These are phyloP conservation scores for Tetracentron sinense DNA, from an alignment of 164 flowering plant species.

Conservation along the genomic window DNA sequence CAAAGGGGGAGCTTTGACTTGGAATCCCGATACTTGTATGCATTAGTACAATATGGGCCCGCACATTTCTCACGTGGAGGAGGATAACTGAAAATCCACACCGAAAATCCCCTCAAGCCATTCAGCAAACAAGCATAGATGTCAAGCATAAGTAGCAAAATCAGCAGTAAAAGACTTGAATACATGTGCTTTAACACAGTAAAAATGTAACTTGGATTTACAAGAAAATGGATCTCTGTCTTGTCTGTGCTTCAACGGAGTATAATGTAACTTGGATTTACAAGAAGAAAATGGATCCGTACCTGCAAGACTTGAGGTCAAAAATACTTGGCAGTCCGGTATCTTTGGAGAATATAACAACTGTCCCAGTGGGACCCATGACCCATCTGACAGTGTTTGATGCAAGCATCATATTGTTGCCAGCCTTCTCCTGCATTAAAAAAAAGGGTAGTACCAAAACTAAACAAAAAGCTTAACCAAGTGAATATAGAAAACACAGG, in stretches of 20 bases:
- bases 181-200: too few relatives aligned
- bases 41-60: slow-evolving; percentile 55
- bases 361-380: slow-evolving; percentile 36
- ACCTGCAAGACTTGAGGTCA: slow-evolving; percentile 35
- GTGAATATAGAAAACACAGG: too few relatives aligned
- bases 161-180: too few relatives aligned
- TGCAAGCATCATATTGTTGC: slow-evolving; percentile 25
- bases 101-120: not conserved
- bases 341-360: slow-evolving; percentile 38
- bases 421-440: slow-evolving; percentile 35
- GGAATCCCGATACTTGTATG: slow-evolving; percentile 72
- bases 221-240: too few relatives aligned
- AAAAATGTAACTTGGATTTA: too few relatives aligned
- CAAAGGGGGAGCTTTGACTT: slow-evolving; percentile 73
- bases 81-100: slow-evolving; percentile 51
- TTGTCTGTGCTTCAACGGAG: too few relatives aligned
- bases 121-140: too few relatives aligned
- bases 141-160: not conserved
- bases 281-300: not conserved
- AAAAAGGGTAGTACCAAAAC: not conserved
- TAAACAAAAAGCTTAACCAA: not conserved
- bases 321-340: slow-evolving; percentile 47
- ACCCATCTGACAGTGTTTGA: slow-evolving; percentile 39
- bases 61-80: slow-evolving; percentile 79
- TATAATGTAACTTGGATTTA: too few relatives aligned